A percentile compares a stretch with the other conserved stretches of the same genome.
phyloP scores from a whole-genome alignment of 2,329 filamentous ascomycete genomes.

The Akanthomyces uredinophilus region DNA sequence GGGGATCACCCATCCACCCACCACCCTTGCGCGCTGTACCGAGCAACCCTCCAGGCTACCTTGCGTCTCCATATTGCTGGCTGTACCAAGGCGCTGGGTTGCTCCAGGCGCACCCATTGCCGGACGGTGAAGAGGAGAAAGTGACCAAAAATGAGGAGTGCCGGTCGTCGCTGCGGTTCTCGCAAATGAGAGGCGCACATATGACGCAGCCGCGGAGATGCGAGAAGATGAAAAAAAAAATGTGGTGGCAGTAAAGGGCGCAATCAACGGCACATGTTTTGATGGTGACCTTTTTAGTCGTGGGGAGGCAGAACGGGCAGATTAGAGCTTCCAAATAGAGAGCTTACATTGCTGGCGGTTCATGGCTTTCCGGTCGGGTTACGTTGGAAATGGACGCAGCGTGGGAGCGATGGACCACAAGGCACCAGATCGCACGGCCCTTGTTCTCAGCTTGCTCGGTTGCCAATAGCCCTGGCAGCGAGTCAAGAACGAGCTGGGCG shows the following conservation, averaged over 20 bases:
- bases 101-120: not conserved
- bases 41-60: not conserved
- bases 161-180: slow-evolving; percentile 1
- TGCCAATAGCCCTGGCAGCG: not conserved
- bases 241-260: too few species aligned
- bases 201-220: not conserved
- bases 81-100: not conserved
- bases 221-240: not conserved
- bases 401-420: not conserved
- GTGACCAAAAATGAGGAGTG: not conserved
- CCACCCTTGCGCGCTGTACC: not conserved
- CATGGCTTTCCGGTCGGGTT: not conserved
- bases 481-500: not conserved
- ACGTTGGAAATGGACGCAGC: slow-evolving; percentile 3
- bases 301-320: not conserved
- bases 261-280: not conserved
- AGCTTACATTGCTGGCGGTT: not conserved
- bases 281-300: not conserved
- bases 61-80: not conserved
- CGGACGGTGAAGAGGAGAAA: not conserved
- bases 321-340: not conserved
- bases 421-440: slow-evolving; percentile 7
- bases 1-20: not conserved
- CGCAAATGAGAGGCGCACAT: slow-evolving; percentile 7
- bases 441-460: slow-evolving; percentile 8